Evolutionary conservation across 2,329 filamentous ascomycete species (phyloP).

Genomic region (Verticillium longisporum): DNA sequence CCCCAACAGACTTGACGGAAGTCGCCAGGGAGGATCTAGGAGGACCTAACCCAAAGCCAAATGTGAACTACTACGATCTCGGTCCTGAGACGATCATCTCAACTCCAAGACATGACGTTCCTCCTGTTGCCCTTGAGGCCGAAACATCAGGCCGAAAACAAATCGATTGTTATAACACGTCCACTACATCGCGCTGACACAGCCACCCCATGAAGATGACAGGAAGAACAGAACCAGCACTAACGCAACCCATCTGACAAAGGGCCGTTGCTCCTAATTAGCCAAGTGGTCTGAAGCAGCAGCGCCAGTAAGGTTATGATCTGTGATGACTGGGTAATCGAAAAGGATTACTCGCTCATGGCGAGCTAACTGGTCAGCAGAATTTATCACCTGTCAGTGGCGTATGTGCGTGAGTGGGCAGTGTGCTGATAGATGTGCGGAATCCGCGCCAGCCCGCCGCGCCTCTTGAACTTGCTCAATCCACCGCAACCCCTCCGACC

Average conservation of each 20-base stretch:
- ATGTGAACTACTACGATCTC: not conserved
- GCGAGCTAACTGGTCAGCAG: not conserved
- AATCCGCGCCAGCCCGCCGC: not conserved
- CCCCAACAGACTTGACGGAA: not conserved
- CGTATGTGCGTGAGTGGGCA: not conserved
- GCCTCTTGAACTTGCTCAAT: conserved; percentile 14
- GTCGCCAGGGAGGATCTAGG: no score
- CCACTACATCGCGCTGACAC: not conserved
- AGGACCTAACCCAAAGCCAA: no score
- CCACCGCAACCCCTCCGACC: conserved; percentile 4
- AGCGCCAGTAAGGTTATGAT: not conserved
- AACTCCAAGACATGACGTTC: not conserved
- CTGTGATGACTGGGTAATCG: not conserved
- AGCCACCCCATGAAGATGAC: not conserved
- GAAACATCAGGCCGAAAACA: not conserved
- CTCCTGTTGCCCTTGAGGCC: not conserved
- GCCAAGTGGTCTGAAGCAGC: not conserved
- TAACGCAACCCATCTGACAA: no score
- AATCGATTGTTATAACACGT: not conserved
- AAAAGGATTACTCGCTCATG: not conserved
- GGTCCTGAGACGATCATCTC: not conserved
- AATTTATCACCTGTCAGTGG: not conserved
- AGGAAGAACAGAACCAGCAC: not conserved
- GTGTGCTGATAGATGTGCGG: not conserved
- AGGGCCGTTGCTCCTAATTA: no score